Conservation (phyloP, 176 grass and related monocot species). For the Pharus latifolius region DNA sequence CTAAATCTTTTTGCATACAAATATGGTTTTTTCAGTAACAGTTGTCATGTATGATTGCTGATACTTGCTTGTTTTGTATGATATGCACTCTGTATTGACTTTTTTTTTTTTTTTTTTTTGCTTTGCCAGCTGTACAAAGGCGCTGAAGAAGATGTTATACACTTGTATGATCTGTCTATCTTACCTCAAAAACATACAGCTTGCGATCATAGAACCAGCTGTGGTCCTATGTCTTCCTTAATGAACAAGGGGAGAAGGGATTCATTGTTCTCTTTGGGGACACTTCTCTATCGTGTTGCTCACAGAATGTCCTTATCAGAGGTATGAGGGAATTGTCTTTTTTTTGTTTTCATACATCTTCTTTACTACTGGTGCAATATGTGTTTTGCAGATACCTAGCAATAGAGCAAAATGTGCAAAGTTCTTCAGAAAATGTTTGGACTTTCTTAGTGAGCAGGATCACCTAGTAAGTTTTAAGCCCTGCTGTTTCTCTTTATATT, state of each 20-base stretch:
- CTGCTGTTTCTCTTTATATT: conserved; percentile 23
- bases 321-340: conserved; percentile 33
- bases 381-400: conserved; percentile 61
- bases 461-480: no score
- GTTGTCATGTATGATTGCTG: background rate
- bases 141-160: conserved; percentile 89
- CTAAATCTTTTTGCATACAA: background rate
- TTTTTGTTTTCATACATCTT: background rate
- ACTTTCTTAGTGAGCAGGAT: conserved; percentile 94
- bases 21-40: background rate
- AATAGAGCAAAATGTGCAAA: conserved; percentile 81
- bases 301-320: conserved; percentile 93
- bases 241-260: conserved; percentile 87
- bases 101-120: no score
- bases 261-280: conserved; percentile 84
- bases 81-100: conserved; percentile 2
- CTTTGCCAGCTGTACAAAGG: conserved; percentile 90
- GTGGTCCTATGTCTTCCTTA: conserved; percentile 60
- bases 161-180: conserved; percentile 84
- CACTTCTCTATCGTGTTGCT: conserved; percentile 92
- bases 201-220: conserved; percentile 64
- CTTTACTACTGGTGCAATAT: background rate
- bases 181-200: conserved; percentile 52
- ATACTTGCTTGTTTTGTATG: background rate
- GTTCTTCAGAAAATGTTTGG: conserved; percentile 93